Evolutionary conservation across 106 monocot species (phyloP).

Genomic region (Phalaenopsis equestris): DNA sequence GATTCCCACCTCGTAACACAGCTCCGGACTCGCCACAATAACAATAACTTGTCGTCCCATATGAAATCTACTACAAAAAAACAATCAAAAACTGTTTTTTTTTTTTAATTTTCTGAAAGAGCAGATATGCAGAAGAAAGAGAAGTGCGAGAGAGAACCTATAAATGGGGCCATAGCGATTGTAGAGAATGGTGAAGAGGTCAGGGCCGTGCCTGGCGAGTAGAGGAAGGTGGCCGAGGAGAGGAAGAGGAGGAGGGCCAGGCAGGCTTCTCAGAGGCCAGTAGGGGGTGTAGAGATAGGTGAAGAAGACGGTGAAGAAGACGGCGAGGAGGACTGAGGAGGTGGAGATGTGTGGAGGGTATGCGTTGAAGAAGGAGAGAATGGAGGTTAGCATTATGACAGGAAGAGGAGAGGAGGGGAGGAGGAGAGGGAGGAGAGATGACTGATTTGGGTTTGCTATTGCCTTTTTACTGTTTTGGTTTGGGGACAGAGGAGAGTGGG

Average conservation of each 20-base stretch:
- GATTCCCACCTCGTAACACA: constrained; percentile 60
- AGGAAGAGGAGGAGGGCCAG: constrained; percentile 27
- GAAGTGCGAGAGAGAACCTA: constrained; percentile 8
- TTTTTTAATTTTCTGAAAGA: no score
- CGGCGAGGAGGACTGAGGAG: not conserved
- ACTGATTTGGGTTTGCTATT: not conserved
- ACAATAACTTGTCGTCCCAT: constrained; percentile 67
- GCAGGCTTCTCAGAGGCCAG: constrained; percentile 28
- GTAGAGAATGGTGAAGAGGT: constrained; percentile 20
- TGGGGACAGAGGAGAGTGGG: not conserved
- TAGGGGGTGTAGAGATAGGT: constrained; percentile 32
- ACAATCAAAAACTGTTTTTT: not conserved
- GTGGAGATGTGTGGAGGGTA: not conserved
- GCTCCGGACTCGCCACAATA: constrained; percentile 52
- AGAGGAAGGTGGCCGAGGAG: constrained; percentile 36
- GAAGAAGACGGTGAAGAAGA: constrained; percentile 15
- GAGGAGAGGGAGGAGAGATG: no score
- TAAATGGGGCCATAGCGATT: constrained; percentile 30
- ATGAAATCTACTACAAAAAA: constrained; percentile 34
- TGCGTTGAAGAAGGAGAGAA: not conserved
- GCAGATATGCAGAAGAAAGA: not conserved
- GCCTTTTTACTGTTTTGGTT: not conserved
- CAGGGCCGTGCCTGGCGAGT: constrained; percentile 30
- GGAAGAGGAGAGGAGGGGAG: no score
- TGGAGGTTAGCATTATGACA: not conserved